phyloP scores from a whole-genome alignment of 495 filamentous ascomycete genomes.

The Aspergillus coremiiformis region DNA sequence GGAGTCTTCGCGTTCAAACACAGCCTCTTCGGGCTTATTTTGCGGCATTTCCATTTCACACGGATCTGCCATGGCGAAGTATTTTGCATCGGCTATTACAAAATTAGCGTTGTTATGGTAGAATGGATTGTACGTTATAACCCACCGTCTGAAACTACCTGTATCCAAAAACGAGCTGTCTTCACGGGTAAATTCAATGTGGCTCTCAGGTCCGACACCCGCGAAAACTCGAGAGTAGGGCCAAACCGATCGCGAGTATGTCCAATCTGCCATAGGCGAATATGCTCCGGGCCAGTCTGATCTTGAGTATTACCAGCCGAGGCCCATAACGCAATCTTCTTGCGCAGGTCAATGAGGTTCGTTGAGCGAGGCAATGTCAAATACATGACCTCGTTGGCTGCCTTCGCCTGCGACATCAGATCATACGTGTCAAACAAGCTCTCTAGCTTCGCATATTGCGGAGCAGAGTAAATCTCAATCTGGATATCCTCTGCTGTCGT shows the following conservation, averaged over 20 bases:
- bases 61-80: slow-evolving; percentile 39
- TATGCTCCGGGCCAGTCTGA: slow-evolving; percentile 24
- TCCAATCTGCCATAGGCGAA: slow-evolving; percentile 41
- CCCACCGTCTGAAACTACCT: slow-evolving; percentile 35
- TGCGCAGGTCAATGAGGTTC: slow-evolving; percentile 35
- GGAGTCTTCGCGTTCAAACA: slow-evolving; percentile 21
- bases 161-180: slow-evolving; percentile 38
- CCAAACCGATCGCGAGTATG: slow-evolving; percentile 31
- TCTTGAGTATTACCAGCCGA: slow-evolving; percentile 18
- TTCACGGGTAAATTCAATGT: slow-evolving; percentile 25
- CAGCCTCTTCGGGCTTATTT: slow-evolving; percentile 32
- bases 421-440: slow-evolving; percentile 42
- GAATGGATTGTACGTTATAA: neutral
- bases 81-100: slow-evolving; percentile 31
- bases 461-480: slow-evolving; percentile 36
- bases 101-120: neutral
- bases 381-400: slow-evolving; percentile 33
- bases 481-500: slow-evolving; percentile 22
- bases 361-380: slow-evolving; percentile 34
- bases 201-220: slow-evolving; percentile 29
- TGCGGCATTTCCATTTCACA: slow-evolving; percentile 16
- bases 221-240: slow-evolving; percentile 31
- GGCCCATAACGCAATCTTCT: slow-evolving; percentile 33
- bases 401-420: slow-evolving; percentile 39
- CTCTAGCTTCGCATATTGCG: slow-evolving; percentile 27